A percentile compares a stretch with the other conserved stretches of the same genome.
Evolutionary conservation across 1,284 basidiomycete species (phyloP).

Genomic region (Ustilago tritici): DNA sequence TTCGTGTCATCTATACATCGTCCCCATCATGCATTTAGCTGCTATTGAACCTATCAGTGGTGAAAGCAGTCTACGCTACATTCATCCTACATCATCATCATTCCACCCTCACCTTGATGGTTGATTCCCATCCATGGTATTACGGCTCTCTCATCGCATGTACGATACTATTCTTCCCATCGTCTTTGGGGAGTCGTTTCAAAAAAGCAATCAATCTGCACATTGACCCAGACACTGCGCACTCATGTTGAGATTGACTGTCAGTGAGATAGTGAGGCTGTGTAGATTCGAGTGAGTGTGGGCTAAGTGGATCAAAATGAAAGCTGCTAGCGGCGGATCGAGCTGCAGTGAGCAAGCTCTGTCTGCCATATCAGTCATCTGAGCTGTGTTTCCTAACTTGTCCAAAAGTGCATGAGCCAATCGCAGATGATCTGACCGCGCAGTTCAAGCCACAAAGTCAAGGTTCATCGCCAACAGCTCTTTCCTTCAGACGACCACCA

Average conservation of each 20-base stretch:
- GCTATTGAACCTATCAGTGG: constrained; percentile 19
- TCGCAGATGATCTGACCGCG: neutral
- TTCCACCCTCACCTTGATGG: constrained; percentile 24
- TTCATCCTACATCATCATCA: constrained; percentile 8
- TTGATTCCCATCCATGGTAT: constrained; percentile 41
- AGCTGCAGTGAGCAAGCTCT: neutral
- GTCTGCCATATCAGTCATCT: too few species aligned
- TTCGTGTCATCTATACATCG: constrained; percentile 11
- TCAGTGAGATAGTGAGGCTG: neutral
- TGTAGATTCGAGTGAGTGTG: neutral
- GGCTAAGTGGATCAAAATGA: too few species aligned
- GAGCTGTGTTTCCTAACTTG: too few species aligned
- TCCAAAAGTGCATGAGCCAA: neutral
- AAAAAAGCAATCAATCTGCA: constrained; percentile 55
- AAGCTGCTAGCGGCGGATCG: too few species aligned
- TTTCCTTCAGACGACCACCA: neutral
- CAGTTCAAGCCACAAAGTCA: neutral
- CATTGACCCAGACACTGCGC: constrained; percentile 27
- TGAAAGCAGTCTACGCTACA: constrained; percentile 10
- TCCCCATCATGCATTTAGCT: constrained; percentile 38
- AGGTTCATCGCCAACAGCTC: neutral
- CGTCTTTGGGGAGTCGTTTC: constrained; percentile 40
- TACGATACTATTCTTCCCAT: constrained; percentile 32
- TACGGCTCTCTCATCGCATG: constrained; percentile 35
- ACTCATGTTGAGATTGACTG: neutral